Conservation (phyloP, 2,329 filamentous ascomycete genomes). For the Pyrenophora tritici-repentis region DNA sequence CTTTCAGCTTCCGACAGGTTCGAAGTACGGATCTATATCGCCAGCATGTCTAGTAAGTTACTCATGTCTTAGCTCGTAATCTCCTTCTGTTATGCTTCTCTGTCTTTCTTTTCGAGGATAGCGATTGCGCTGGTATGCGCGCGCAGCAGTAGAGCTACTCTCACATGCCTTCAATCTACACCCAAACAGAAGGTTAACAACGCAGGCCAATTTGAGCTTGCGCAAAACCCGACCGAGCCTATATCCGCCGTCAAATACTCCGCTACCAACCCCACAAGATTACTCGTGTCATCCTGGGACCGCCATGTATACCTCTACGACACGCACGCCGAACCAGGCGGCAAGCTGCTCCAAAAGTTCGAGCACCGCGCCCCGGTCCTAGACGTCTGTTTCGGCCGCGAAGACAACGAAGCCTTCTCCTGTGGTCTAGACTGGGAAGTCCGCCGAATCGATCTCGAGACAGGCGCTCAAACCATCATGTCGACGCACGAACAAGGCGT, state of each 20-base stretch:
- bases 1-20: constrained; percentile 11
- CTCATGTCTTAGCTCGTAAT: neutral
- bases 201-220: constrained; percentile 74
- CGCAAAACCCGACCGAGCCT: constrained; percentile 80
- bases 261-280: constrained; percentile 70
- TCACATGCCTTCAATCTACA: neutral
- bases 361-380: constrained; percentile 85
- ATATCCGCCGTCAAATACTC: constrained; percentile 88
- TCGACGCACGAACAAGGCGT: constrained; percentile 81
- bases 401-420: constrained; percentile 82
- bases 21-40: constrained; percentile 8
- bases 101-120: too few relatives aligned
- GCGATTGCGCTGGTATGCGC: neutral
- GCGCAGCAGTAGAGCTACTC: neutral
- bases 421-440: constrained; percentile 88
- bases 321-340: constrained; percentile 63
- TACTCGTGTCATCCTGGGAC: constrained; percentile 96
- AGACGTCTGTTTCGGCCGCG: constrained; percentile 86
- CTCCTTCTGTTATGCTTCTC: neutral
- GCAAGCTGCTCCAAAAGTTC: constrained; percentile 71
- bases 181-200: constrained; percentile 3
- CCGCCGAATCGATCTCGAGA: constrained; percentile 75
- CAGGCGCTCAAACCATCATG: constrained; percentile 72
- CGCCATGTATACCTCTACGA: constrained; percentile 90
- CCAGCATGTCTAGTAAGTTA: constrained; percentile 39